These are phyloP conservation scores for Pythium angustatum DNA, from an alignment of 352 stramenopile genomes.

Conservation along the genomic window DNA sequence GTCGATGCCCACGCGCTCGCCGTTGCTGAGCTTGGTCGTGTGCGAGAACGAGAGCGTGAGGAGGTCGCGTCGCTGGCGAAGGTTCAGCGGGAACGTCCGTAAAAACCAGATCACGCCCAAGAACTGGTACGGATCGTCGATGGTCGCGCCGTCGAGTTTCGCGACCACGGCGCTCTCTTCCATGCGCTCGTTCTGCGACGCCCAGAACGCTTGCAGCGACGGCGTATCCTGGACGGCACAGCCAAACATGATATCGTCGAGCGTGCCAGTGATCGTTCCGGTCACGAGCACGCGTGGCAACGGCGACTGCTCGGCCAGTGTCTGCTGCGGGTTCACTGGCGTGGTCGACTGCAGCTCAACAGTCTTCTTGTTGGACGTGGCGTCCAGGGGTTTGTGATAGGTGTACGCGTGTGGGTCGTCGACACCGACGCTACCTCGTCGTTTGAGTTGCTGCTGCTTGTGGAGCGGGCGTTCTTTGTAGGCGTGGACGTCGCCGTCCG, in stretches of 20 bases:
- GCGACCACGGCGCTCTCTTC: slow-evolving; percentile 36
- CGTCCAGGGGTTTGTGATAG: no score
- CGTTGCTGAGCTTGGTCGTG: slow-evolving; percentile 17
- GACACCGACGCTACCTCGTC: neutral
- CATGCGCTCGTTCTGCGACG: slow-evolving; percentile 31
- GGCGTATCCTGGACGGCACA: slow-evolving; percentile 42
- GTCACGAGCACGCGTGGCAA: slow-evolving; percentile 32
- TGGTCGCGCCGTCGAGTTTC: slow-evolving; percentile 28
- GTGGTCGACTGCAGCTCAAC: neutral
- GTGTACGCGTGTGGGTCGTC: slow-evolving; percentile 6
- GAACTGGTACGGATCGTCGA: slow-evolving; percentile 41
- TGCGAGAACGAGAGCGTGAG: slow-evolving; percentile 26
- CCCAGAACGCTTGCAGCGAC: slow-evolving; percentile 28
- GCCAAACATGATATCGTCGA: slow-evolving; percentile 62
- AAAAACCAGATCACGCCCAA: slow-evolving; percentile 36
- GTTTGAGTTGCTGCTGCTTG: neutral
- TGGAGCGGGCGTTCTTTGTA: slow-evolving; percentile 31
- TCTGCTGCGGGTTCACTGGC: slow-evolving; percentile 9
- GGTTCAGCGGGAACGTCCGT: slow-evolving; percentile 33
- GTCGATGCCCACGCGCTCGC: slow-evolving; percentile 51
- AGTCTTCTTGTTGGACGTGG: neutral
- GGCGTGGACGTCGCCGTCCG: slow-evolving; percentile 31
- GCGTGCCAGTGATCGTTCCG: slow-evolving; percentile 38
- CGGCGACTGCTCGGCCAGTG: neutral
- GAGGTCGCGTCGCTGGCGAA: slow-evolving; percentile 38